A percentile compares a stretch with the other conserved stretches of the same genome.
Evolutionary conservation across 169 alveolate genomes (phyloP).

Genomic region (Plasmodium ovale): DNA sequence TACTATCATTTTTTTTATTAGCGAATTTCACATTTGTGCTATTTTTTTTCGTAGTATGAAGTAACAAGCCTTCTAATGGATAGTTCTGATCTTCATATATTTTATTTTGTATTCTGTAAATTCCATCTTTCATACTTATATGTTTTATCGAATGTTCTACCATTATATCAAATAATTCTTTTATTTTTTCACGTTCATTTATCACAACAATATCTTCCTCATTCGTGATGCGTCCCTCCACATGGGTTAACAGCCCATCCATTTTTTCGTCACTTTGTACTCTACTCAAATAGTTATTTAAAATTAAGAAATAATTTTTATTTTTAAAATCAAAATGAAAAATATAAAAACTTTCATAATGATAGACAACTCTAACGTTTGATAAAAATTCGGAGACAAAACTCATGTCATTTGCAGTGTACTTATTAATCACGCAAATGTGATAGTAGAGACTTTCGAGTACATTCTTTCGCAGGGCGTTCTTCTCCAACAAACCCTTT

Average conservation of each 20-base stretch:
- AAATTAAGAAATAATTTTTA: slow-evolving; percentile 56
- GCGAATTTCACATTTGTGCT: slow-evolving; percentile 47
- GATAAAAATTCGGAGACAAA: slow-evolving; percentile 26
- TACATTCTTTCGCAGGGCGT: slow-evolving; percentile 23
- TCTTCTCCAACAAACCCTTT: no score
- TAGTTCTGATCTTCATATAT: slow-evolving; percentile 62
- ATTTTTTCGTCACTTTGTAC: not conserved
- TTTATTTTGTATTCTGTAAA: slow-evolving; percentile 69
- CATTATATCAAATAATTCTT: slow-evolving; percentile 10
- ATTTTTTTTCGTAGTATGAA: slow-evolving; percentile 60
- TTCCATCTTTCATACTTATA: slow-evolving; percentile 44
- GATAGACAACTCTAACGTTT: slow-evolving; percentile 28
- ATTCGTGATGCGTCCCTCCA: no score
- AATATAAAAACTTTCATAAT: slow-evolving; percentile 29
- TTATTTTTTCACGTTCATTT: slow-evolving; percentile 1
- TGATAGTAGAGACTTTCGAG: slow-evolving; percentile 61
- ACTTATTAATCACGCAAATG: slow-evolving; percentile 60
- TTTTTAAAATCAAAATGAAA: slow-evolving; percentile 54
- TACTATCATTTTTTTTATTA: slow-evolving; percentile 46
- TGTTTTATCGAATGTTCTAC: slow-evolving; percentile 7
- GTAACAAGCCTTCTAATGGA: slow-evolving; percentile 68
- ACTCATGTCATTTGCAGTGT: slow-evolving; percentile 6
- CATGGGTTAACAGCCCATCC: not conserved
- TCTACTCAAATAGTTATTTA: slow-evolving; percentile 35
- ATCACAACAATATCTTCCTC: not conserved